These are phyloP conservation scores for Globisporangium splendens DNA, from an alignment of 352 stramenopile genomes.

Conservation along the genomic window DNA sequence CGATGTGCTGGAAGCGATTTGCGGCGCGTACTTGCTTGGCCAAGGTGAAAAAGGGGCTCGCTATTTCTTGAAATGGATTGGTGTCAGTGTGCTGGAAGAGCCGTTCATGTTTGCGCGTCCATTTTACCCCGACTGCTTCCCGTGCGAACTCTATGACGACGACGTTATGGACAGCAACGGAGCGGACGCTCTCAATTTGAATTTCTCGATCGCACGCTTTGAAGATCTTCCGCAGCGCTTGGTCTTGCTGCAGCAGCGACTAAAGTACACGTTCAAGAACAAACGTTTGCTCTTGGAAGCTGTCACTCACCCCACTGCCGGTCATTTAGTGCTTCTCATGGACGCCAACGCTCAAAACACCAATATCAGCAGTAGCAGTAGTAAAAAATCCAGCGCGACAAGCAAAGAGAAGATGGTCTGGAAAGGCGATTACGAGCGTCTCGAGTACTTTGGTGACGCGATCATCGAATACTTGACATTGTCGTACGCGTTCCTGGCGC, in stretches of 20 bases:
- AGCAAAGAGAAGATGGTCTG: constrained; percentile 45
- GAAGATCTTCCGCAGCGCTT: constrained; percentile 54
- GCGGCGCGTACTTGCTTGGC: constrained; percentile 72
- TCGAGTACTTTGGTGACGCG: constrained; percentile 88
- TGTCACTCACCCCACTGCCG: constrained; percentile 73
- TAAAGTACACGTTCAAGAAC: constrained; percentile 84
- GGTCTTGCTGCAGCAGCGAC: constrained; percentile 57
- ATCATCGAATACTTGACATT: constrained; percentile 89
- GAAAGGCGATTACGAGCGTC: constrained; percentile 84
- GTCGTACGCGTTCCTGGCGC: constrained; percentile 72
- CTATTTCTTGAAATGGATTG: constrained; percentile 76
- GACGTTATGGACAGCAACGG: constrained; percentile 17
- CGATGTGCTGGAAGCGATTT: constrained; percentile 81
- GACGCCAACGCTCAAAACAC: constrained; percentile 13
- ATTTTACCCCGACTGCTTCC: constrained; percentile 72
- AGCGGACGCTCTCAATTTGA: constrained; percentile 27
- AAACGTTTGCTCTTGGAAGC: constrained; percentile 75
- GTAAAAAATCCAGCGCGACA: constrained; percentile 6
- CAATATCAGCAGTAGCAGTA: not conserved
- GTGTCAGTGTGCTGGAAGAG: constrained; percentile 50
- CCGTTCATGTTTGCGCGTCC: constrained; percentile 35
- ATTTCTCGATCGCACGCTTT: constrained; percentile 55
- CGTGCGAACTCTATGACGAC: constrained; percentile 52
- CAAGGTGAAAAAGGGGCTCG: constrained; percentile 67
- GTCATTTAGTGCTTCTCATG: constrained; percentile 47